Conservation (phyloP, 2,329 filamentous ascomycete genomes). For the Neonectria faginata region DNA sequence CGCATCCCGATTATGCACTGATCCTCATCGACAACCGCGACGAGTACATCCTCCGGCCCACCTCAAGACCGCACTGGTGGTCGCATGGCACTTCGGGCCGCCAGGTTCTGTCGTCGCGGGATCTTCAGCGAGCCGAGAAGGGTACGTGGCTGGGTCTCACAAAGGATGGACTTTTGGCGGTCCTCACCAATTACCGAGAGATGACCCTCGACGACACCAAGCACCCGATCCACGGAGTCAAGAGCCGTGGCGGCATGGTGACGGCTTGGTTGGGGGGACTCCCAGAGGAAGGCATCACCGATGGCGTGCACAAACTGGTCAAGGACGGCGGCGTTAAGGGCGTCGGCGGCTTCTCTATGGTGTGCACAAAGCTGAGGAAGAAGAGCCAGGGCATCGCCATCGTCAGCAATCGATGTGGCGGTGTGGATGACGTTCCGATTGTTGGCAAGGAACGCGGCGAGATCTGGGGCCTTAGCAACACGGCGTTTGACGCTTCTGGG, state of each 20-base stretch:
- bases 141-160: constrained; percentile 76
- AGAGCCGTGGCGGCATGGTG: constrained; percentile 73
- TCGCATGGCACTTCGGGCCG: constrained; percentile 56
- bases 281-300: constrained; percentile 58
- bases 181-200: constrained; percentile 76
- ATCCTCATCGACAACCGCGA: constrained; percentile 84
- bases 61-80: constrained; percentile 75
- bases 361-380: constrained; percentile 70
- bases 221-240: constrained; percentile 65
- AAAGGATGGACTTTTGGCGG: constrained; percentile 68
- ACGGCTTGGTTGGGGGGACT: constrained; percentile 69
- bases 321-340: constrained; percentile 66
- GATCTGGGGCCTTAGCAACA: constrained; percentile 72
- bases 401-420: constrained; percentile 70
- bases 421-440: constrained; percentile 67
- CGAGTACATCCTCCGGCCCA: constrained; percentile 75
- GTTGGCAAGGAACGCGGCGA: constrained; percentile 64
- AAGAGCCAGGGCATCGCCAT: constrained; percentile 67
- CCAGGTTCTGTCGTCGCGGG: constrained; percentile 68
- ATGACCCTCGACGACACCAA: constrained; percentile 59
- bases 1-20: constrained; percentile 79
- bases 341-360: constrained; percentile 74
- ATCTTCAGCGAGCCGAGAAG: constrained; percentile 70
- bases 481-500: constrained; percentile 61
- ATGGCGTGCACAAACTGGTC: constrained; percentile 66